Evolutionary conservation across 169 alveolate species (phyloP).

Genomic region (Eimeria sp.): DNA sequence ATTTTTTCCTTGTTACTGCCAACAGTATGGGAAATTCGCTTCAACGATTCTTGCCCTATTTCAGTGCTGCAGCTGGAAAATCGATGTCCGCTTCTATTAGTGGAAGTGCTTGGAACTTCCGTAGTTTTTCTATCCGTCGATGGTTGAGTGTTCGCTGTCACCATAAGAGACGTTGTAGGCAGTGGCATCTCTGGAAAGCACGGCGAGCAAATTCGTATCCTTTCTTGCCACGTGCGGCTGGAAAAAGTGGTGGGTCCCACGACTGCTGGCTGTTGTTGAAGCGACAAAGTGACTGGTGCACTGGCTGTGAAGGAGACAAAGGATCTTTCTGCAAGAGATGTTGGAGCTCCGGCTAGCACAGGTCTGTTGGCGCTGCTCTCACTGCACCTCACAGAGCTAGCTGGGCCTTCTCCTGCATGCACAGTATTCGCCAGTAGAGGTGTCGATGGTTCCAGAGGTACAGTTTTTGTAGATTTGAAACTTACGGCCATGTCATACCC

Average conservation of each 20-base stretch:
- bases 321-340: neutral
- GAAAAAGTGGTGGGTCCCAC: neutral
- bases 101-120: neutral
- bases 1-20: constrained; percentile 13
- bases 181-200: constrained; percentile 1
- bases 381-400: neutral
- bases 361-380: neutral
- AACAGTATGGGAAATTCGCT: neutral
- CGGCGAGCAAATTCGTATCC: neutral
- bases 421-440: constrained; percentile 36
- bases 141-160: neutral
- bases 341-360: neutral
- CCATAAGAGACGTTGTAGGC: constrained; percentile 2
- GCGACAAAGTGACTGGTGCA: neutral
- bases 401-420: constrained; percentile 8
- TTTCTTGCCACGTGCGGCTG: constrained; percentile 25
- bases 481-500: constrained; percentile 88
- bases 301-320: neutral
- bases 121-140: neutral
- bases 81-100: neutral
- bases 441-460: constrained; percentile 1
- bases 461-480: constrained; percentile 80
- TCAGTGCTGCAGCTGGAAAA: neutral
- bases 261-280: constrained; percentile 28
- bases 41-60: neutral